These are phyloP conservation scores for Sphaerulina vaccinii DNA, from an alignment of 2,329 filamentous ascomycete species.

Conservation along the genomic window DNA sequence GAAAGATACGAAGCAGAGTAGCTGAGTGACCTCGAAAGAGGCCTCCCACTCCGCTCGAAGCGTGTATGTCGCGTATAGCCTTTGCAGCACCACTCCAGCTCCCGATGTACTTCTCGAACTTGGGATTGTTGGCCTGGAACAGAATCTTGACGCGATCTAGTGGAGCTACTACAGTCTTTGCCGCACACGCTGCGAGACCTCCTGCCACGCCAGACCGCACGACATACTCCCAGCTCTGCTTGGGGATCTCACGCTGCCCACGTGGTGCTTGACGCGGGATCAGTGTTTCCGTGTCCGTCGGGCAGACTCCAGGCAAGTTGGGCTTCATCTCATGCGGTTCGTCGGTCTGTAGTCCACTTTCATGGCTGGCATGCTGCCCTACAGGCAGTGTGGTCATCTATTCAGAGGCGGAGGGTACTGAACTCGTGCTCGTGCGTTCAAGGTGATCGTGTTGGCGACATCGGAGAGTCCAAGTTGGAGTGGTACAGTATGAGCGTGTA, in stretches of 20 bases:
- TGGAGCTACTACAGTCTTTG: slow-evolving; percentile 91
- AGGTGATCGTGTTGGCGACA: slow-evolving; percentile 17
- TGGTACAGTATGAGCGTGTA: neutral
- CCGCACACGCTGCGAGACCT: slow-evolving; percentile 86
- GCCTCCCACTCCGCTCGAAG: slow-evolving; percentile 68
- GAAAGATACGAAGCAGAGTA: slow-evolving; percentile 90
- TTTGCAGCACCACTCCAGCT: slow-evolving; percentile 81
- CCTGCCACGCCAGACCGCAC: slow-evolving; percentile 82
- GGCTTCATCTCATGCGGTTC: slow-evolving; percentile 42
- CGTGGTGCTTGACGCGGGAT: slow-evolving; percentile 39
- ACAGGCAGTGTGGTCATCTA: slow-evolving; percentile 31
- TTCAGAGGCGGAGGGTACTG: slow-evolving; percentile 6
- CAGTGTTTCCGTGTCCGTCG: slow-evolving; percentile 52
- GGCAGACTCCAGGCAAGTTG: slow-evolving; percentile 46
- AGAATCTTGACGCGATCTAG: slow-evolving; percentile 98
- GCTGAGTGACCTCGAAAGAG: slow-evolving; percentile 93
- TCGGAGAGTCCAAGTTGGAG: slow-evolving; percentile 13
- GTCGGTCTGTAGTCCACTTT: slow-evolving; percentile 25
- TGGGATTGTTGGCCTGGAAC: slow-evolving; percentile 91
- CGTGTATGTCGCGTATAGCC: slow-evolving; percentile 82
- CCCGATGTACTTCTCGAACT: slow-evolving; percentile 88
- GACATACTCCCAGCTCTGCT: slow-evolving; percentile 78
- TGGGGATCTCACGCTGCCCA: slow-evolving; percentile 58
- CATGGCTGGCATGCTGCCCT: slow-evolving; percentile 31
- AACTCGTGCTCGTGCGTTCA: slow-evolving; percentile 13